Evolutionary conservation across 768 basidiomycete genomes (phyloP).

Genomic region (Cystobasidium ongulense): DNA sequence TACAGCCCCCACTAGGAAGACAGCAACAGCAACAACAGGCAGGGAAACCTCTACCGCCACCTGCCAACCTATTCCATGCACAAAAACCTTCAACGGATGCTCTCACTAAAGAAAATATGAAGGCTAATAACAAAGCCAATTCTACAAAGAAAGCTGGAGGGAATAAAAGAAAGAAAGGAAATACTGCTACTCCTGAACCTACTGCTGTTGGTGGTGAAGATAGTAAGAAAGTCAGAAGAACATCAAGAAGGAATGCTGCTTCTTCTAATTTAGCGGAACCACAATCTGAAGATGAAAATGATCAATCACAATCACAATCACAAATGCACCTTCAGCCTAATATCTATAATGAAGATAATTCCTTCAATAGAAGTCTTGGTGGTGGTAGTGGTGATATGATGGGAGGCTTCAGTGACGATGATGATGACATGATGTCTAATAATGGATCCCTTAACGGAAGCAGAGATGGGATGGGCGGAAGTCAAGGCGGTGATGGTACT

Average conservation of each 20-base stretch:
- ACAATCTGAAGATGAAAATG: neutral
- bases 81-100: neutral
- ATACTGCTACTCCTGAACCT: neutral
- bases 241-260: neutral
- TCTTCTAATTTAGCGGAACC: neutral
- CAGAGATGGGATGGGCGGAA: neutral
- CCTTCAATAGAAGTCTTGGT: neutral
- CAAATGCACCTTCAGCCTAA: neutral
- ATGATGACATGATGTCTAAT: conserved; percentile 6
- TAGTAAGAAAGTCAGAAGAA: neutral
- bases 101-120: neutral
- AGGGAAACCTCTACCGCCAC: neutral
- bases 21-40: neutral
- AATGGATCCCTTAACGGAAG: conserved; percentile 12
- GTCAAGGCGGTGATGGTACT: conserved; percentile 20
- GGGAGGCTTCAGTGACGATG: conserved; percentile 3
- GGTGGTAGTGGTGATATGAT: neutral
- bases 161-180: conserved; percentile 2
- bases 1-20: conserved; percentile 3
- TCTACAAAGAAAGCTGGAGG: neutral
- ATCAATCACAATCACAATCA: neutral
- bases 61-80: neutral
- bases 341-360: neutral
- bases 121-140: neutral
- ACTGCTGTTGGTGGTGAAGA: neutral